Evolutionary conservation across 2,329 filamentous ascomycete genomes (phyloP).

Genomic region (Alternaria triticina): DNA sequence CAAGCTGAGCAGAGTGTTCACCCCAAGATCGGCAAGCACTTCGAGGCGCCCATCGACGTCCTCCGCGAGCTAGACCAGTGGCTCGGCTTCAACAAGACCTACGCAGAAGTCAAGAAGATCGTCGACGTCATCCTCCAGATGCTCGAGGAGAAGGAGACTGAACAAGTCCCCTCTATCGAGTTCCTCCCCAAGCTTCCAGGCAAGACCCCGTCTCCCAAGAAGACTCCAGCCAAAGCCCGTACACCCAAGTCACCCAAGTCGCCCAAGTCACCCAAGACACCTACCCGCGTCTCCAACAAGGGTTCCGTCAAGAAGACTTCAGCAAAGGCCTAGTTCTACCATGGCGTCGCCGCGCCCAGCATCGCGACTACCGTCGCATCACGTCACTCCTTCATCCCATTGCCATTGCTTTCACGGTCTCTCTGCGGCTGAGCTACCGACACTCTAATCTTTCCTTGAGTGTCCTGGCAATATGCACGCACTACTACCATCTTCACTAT

Average conservation of each 20-base stretch:
- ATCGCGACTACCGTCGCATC: not conserved
- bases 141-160: constrained; percentile 32
- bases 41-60: constrained; percentile 43
- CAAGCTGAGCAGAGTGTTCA: constrained; percentile 18
- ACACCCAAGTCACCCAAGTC: constrained; percentile 12
- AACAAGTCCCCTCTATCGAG: constrained; percentile 40
- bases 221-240: constrained; percentile 12
- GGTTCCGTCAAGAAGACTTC: constrained; percentile 34
- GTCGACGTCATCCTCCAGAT: constrained; percentile 38
- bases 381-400: not conserved
- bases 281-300: constrained; percentile 27
- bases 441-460: not conserved
- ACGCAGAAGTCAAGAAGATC: constrained; percentile 24
- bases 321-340: constrained; percentile 11
- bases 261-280: constrained; percentile 10
- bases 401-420: not conserved
- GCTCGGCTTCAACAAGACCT: constrained; percentile 29
- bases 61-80: constrained; percentile 37
- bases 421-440: not conserved
- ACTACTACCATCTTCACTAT: not conserved
- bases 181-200: constrained; percentile 38
- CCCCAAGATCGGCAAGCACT: constrained; percentile 27
- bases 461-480: not conserved
- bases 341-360: not conserved
- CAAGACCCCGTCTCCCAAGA: constrained; percentile 18